phyloP scores from a whole-genome alignment of 441 rosid species.

The Aquilaria agallochum region DNA sequence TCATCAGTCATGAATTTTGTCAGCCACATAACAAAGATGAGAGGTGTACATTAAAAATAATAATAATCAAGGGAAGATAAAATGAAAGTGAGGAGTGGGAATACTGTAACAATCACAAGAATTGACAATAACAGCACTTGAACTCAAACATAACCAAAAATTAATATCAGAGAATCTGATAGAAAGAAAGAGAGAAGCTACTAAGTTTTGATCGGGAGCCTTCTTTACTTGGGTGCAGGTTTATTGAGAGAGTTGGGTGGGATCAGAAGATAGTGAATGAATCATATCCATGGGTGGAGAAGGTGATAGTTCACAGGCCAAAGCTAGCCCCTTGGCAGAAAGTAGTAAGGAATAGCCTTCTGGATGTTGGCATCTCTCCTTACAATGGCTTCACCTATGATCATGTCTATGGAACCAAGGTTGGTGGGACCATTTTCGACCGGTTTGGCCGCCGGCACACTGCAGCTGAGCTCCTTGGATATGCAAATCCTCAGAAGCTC shows the following conservation, averaged over 20 bases:
- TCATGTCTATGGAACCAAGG: constrained; percentile 83
- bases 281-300: constrained; percentile 92
- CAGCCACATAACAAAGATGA: no score
- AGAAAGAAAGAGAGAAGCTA: no score
- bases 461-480: constrained; percentile 81
- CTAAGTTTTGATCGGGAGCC: no score
- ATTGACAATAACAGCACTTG: no score
- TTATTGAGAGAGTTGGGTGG: constrained; percentile 76
- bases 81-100: no score
- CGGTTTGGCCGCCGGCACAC: constrained; percentile 88
- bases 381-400: constrained; percentile 90
- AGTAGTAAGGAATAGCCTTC: constrained; percentile 70
- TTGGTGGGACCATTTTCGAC: constrained; percentile 93
- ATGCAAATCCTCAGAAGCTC: constrained; percentile 65
- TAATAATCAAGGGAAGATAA: no score
- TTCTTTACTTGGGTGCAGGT: constrained; percentile 39
- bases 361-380: constrained; percentile 80
- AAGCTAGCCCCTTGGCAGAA: constrained; percentile 69
- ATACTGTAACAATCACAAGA: no score
- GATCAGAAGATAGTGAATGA: constrained; percentile 78
- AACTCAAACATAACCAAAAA: no score
- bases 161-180: no score
- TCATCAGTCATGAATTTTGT: no score
- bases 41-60: no score
- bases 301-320: constrained; percentile 67